Conservation (phyloP, 75 land plant genomes). For the Sequoia sempervirens region DNA sequence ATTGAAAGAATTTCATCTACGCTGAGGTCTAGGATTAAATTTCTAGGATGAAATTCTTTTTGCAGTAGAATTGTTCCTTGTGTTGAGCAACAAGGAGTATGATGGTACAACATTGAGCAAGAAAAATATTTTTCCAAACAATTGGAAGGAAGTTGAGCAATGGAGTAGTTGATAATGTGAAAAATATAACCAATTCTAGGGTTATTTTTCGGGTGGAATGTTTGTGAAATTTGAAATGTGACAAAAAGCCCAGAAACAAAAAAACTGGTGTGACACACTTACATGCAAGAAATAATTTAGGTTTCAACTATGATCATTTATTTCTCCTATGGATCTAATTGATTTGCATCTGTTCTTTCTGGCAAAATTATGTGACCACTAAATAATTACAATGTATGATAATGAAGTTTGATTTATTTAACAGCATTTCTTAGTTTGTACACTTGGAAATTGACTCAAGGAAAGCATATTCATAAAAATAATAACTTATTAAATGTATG, state of each 20-base stretch:
- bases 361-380: background rate
- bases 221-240: background rate
- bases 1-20: background rate
- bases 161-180: background rate
- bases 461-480: background rate
- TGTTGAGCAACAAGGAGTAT: background rate
- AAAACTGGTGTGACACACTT: background rate
- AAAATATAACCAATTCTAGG: background rate
- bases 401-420: background rate
- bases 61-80: background rate
- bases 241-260: background rate
- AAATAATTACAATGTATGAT: background rate
- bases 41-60: too few species aligned
- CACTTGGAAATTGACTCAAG: background rate
- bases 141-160: background rate
- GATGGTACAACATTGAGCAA: background rate
- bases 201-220: background rate
- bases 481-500: background rate
- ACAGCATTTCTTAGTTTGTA: background rate
- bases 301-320: background rate
- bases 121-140: background rate
- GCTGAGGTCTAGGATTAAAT: background rate
- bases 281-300: background rate
- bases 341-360: background rate
- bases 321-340: background rate